Base-by-base conservation (phyloP, 805 yeast species). In the Zygoascus bituminiphila region DNA sequence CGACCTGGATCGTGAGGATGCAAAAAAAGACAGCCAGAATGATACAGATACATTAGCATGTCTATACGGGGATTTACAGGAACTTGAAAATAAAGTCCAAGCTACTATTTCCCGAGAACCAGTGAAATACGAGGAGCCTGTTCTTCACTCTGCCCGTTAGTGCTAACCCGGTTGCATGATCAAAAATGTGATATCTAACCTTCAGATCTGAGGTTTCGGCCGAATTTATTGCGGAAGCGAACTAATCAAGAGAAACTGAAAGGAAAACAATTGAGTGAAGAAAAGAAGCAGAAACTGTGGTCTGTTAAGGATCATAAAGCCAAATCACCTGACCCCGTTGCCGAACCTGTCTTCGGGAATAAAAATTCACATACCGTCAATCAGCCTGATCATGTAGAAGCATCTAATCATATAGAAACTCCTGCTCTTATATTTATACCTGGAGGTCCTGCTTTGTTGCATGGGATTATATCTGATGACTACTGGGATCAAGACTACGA, bases 401-500 rank as follows among this genome's bases (percentile, higher is more conserved):
- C n/a, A n/a, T n/a, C 33, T 14, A 26, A 26, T 9, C 39, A 17
- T 12, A 9, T 9, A 15, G 39, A 36, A 14, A 9, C 9, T 2
- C 21, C 39, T 36, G 20, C 39, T 4, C 17, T 17, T 10, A 36
- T 20, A 19, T 36, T 36, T 15, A 36, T 36, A n/a, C 39, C 39
- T 15, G 39, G 39, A 9, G 39, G 39, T 36, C 14, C 4, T 17
- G 12, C 39, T 7, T n/a, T 19, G 5, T 15, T 36, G 5, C 22
- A 15, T 8, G 22, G 12, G 17, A 4, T 21, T 14, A 39, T 20
- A 15, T 14, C 26, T 21, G 40, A 40, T 17, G 33, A 15, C 12
- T 46, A 49, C 42, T 53, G 53, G 53, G 48, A 45, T 21, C 48
- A 42, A 14, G 52, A 45, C n/a, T 54, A 54, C 24, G 56, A 52